These are phyloP conservation scores for Pulveroboletus ravenelii DNA, from an alignment of 768 basidiomycete species.

Conservation along the genomic window DNA sequence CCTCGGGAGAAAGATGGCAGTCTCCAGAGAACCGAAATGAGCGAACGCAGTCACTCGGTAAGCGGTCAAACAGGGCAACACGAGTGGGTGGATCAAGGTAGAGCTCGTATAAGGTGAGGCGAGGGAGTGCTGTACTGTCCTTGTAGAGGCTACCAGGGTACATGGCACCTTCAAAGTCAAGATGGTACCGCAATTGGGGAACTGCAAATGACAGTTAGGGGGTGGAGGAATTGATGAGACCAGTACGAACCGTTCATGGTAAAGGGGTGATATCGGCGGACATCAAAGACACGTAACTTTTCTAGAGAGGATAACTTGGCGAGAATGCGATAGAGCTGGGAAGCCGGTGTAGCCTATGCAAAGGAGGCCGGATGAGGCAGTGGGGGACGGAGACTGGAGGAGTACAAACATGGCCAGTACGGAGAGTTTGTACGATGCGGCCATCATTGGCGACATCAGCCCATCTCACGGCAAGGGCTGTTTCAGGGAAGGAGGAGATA, in stretches of 20 bases:
- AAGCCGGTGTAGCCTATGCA: slow-evolving; percentile 23
- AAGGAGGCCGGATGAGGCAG: slow-evolving; percentile 2
- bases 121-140: background rate
- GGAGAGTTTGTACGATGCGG: slow-evolving; percentile 23
- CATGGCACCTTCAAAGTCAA: slow-evolving; percentile 37
- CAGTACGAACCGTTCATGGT: slow-evolving; percentile 7
- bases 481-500: slow-evolving; percentile 18
- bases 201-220: slow-evolving; percentile 10
- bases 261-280: slow-evolving; percentile 21
- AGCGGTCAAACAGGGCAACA: slow-evolving; percentile 26
- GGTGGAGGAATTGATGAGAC: background rate
- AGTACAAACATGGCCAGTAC: slow-evolving; percentile 17
- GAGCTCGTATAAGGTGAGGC: slow-evolving; percentile 32
- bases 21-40: slow-evolving; percentile 35
- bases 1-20: slow-evolving; percentile 17
- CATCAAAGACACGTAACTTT: slow-evolving; percentile 34
- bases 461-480: slow-evolving; percentile 25
- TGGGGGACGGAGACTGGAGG: slow-evolving; percentile 5
- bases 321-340: slow-evolving; percentile 30
- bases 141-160: slow-evolving; percentile 21
- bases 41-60: slow-evolving; percentile 22
- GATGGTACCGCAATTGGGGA: slow-evolving; percentile 17
- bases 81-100: slow-evolving; percentile 29
- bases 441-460: slow-evolving; percentile 40
- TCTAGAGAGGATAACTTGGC: slow-evolving; percentile 24